A percentile compares a stretch with the other conserved stretches of the same genome.
These are phyloP conservation scores for Citrus cavaleriei DNA, from an alignment of 345 rosid genomes.

Conservation along the genomic window DNA sequence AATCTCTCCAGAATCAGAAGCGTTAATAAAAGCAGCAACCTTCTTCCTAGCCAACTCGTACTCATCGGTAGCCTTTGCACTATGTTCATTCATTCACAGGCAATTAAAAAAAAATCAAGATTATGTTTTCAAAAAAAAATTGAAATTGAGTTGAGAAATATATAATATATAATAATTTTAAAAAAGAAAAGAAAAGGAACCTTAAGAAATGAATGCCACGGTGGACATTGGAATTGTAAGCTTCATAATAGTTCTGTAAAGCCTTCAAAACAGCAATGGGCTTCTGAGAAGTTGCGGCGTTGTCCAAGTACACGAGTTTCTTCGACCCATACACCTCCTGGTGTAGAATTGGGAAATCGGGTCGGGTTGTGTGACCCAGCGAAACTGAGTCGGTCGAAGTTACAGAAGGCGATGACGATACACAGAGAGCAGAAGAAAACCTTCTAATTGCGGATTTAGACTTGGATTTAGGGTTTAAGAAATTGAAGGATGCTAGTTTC, in stretches of 20 bases:
- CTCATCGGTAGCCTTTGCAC: slow-evolving; percentile 91
- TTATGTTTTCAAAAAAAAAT: not conserved
- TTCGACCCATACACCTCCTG: slow-evolving; percentile 85
- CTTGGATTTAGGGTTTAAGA: slow-evolving; percentile 31
- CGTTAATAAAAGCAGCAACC: slow-evolving; percentile 81
- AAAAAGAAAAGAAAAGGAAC: slow-evolving; percentile 22
- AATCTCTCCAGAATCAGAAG: slow-evolving; percentile 62
- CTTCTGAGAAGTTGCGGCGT: slow-evolving; percentile 97
- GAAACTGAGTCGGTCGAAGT: slow-evolving; percentile 43
- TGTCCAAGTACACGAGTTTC: slow-evolving; percentile 86
- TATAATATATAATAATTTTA: too few species aligned
- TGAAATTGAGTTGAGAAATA: too few species aligned
- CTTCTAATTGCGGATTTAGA: slow-evolving; percentile 8
- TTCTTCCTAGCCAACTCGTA: slow-evolving; percentile 89
- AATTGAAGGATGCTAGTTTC: slow-evolving; percentile 48
- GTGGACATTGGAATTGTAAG: slow-evolving; percentile 85
- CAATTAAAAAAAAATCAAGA: not conserved
- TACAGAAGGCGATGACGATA: not conserved
- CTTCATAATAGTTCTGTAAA: slow-evolving; percentile 63
- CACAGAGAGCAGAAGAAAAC: slow-evolving; percentile 23
- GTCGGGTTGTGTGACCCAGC: slow-evolving; percentile 73
- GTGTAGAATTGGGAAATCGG: slow-evolving; percentile 82
- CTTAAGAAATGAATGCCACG: slow-evolving; percentile 84
- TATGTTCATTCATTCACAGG: slow-evolving; percentile 15
- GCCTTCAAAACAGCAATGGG: slow-evolving; percentile 70